These are phyloP conservation scores for Ustilago esculenta DNA, from an alignment of 1,284 basidiomycete genomes.

Conservation along the genomic window DNA sequence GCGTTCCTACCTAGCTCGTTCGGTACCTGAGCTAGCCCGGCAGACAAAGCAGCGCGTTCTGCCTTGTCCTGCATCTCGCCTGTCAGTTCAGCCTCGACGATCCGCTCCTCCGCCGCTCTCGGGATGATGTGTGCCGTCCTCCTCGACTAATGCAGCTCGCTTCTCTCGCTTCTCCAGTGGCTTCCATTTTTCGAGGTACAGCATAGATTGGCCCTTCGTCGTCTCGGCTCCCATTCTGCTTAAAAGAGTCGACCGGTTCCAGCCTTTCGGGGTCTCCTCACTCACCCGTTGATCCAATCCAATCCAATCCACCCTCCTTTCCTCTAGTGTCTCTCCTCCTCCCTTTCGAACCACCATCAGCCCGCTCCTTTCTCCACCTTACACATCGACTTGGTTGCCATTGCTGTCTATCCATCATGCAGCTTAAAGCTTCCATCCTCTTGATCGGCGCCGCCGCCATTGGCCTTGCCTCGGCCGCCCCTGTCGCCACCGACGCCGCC, in stretches of 20 bases:
- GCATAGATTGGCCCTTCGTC: neutral
- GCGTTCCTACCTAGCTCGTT: neutral
- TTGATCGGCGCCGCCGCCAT: conserved; percentile 35
- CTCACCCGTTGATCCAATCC: conserved; percentile 8
- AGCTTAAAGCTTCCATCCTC: conserved; percentile 34
- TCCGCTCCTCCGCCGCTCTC: neutral
- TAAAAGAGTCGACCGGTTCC: conserved; percentile 10
- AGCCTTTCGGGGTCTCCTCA: neutral
- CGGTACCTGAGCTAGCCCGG: conserved; percentile 4
- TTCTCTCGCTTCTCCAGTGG: conserved; percentile 35
- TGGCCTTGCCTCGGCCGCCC: conserved; percentile 33
- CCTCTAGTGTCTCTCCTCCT: neutral
- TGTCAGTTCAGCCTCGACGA: neutral
- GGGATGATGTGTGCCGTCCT: conserved; percentile 10
- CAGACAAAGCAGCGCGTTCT: neutral
- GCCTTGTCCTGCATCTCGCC: conserved; percentile 1
- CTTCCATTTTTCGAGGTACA: conserved; percentile 29
- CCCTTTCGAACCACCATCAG: neutral
- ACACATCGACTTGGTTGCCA: conserved; percentile 7
- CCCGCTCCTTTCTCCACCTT: neutral
- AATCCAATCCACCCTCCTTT: neutral
- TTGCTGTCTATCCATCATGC: conserved; percentile 18
- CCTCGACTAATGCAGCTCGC: conserved; percentile 26
- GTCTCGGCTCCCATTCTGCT: conserved; percentile 10
- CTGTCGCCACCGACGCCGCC: conserved; percentile 8